Evolutionary conservation across 2,329 filamentous ascomycete genomes (phyloP).

Genomic region (Lasiodiplodia citricola): DNA sequence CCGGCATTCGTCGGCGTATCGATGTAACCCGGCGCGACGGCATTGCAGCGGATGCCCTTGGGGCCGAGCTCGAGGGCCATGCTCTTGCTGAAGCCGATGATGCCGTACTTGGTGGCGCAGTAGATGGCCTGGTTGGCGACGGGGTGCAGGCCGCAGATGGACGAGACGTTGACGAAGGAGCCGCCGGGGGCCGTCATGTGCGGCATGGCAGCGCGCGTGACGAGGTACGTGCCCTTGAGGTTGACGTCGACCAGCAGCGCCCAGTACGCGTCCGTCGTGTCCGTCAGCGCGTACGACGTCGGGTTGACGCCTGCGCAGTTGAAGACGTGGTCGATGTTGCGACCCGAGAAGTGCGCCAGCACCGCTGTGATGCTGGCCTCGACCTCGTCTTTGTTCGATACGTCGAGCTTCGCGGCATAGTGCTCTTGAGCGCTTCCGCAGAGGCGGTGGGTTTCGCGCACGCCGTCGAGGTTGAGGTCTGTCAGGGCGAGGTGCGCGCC

Average conservation of each 20-base stretch:
- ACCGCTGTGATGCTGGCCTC: neutral
- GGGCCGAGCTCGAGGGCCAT: constrained; percentile 26
- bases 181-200: constrained; percentile 98
- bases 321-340: constrained; percentile 86
- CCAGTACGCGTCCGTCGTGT: constrained; percentile 97
- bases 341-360: constrained; percentile 76
- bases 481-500: constrained; percentile 91
- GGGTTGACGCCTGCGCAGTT: constrained; percentile 97
- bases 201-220: constrained; percentile 96
- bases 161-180: constrained; percentile 94
- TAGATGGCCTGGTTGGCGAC: constrained; percentile 99
- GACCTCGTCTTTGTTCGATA: constrained; percentile 87
- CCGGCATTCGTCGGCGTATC: constrained; percentile 56
- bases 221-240: constrained; percentile 92
- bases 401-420: constrained; percentile 83
- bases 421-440: constrained; percentile 85
- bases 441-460: constrained; percentile 78
- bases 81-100: constrained; percentile 79
- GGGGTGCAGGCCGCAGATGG: constrained; percentile 95
- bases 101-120: constrained; percentile 72
- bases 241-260: constrained; percentile 91
- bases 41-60: constrained; percentile 23
- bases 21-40: constrained; percentile 45
- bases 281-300: constrained; percentile 89
- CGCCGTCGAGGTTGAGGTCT: constrained; percentile 86